phyloP scores from a whole-genome alignment of 2,329 filamentous ascomycete species.

The Periconia digitata region DNA sequence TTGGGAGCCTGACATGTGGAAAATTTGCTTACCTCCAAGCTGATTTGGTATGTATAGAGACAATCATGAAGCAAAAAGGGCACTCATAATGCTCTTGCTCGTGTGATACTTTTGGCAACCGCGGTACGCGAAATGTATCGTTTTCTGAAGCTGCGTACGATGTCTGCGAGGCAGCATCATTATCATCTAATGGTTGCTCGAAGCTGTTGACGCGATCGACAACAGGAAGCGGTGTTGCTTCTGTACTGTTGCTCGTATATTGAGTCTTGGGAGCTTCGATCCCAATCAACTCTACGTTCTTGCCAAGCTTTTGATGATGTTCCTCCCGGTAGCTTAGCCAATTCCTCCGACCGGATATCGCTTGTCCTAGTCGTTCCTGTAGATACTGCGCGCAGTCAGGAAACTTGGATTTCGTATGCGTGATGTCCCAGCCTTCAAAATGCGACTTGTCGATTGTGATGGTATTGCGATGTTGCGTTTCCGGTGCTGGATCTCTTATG shows the following conservation, averaged over 20 bases:
- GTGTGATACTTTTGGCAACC: constrained; percentile 22
- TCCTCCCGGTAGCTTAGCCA: constrained; percentile 37
- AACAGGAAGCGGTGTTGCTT: constrained; percentile 17
- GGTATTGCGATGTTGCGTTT: constrained; percentile 26
- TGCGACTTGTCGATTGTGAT: constrained; percentile 26
- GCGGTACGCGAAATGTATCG: constrained; percentile 22
- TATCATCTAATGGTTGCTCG: constrained; percentile 12
- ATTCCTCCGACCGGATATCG: constrained; percentile 33
- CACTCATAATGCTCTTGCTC: constrained; percentile 32
- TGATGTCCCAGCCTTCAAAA: constrained; percentile 29
- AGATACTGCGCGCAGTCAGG: constrained; percentile 14
- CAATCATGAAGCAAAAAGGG: constrained; percentile 31
- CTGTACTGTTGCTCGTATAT: constrained; percentile 19
- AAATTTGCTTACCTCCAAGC: constrained; percentile 24
- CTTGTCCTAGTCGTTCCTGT: constrained; percentile 28
- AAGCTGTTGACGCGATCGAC: constrained; percentile 5
- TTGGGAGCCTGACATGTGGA: too few relatives aligned
- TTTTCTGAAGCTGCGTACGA: constrained; percentile 28
- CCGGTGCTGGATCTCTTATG: constrained; percentile 35
- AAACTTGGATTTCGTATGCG: constrained; percentile 28
- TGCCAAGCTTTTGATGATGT: constrained; percentile 33
- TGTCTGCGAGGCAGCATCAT: constrained; percentile 26
- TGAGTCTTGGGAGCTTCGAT: constrained; percentile 19
- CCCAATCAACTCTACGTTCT: constrained; percentile 22
- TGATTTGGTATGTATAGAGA: constrained; percentile 16